Evolutionary conservation across 2,329 filamentous ascomycete species (phyloP), one percentile per base, ranked within the genome.

Genomic region (Penicillium sclerotiorum): DNA sequence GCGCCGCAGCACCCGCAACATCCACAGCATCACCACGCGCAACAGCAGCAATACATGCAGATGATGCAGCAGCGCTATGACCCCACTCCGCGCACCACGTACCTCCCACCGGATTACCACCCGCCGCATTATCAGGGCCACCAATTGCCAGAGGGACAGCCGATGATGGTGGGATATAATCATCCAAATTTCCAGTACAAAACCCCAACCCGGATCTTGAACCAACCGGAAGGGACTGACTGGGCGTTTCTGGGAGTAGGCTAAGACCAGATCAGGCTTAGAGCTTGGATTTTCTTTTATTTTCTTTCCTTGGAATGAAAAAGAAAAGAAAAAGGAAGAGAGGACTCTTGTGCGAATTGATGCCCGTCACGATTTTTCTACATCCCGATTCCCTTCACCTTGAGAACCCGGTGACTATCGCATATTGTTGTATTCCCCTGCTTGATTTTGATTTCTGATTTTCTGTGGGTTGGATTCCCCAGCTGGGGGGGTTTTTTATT

Each of bases 161-260:
- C 66, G 11, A 59, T 70, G 45, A 66, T 71, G 59, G 56, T 67
- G 41, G 58, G 64, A 35, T 70, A 69, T n/a, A n/a, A n/a, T 49
- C 58, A 65, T 48, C 59, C 62, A 21, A 63, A 62, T 53, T 66
- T 63, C 49, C 59, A 66, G 47, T 70, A 65, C 47, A 72, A 72
- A 52, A 51, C 61, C 55, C 62, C 59, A 15, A 47, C 62, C 38
- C 65, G 67, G 42, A 60, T 72, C 23, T 57, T 72, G 49, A 67
- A 69, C 45, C 68, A 70, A 56, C 62, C 68, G 48, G 70, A 71
- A 52, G 70, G 69, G 52, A 72, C 69, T 43, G 69, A 72, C 61
- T 72, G 69, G 69, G 59, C 63, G 6, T 72, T 71, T 58, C 56
- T 72, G 50, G 69, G 70, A 32, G 66, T 70, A 48, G 67, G 68